phyloP scores from a whole-genome alignment of 139 green algal species.

The Chlamydomonas eustigma region DNA sequence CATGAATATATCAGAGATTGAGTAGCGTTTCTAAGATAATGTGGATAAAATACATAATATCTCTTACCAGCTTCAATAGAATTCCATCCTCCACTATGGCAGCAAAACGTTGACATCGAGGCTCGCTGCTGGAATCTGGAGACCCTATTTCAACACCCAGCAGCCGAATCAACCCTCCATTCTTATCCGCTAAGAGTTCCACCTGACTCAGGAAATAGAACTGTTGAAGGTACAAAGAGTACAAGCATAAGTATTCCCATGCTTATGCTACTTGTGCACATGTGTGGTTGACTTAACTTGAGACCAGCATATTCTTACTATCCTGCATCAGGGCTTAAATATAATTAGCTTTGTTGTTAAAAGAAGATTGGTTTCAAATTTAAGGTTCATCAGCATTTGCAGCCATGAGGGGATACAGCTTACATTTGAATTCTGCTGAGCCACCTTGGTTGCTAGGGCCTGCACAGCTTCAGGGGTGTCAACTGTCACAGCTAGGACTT shows the following conservation, averaged over 20 bases:
- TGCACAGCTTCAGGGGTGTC: constrained; percentile 24
- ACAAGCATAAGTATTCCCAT: too few relatives aligned
- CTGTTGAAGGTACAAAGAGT: too few relatives aligned
- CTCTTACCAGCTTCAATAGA: constrained; percentile 54
- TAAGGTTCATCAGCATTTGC: too few relatives aligned
- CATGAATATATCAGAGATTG: background rate
- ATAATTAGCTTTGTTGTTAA: too few relatives aligned
- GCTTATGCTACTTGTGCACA: too few relatives aligned
- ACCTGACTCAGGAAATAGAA: too few relatives aligned
- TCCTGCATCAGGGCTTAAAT: too few relatives aligned
- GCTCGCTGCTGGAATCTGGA: background rate
- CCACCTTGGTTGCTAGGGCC: constrained; percentile 13
- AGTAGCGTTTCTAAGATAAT: too few relatives aligned
- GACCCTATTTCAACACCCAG: constrained; percentile 47
- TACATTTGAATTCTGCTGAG: background rate
- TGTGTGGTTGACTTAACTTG: too few relatives aligned
- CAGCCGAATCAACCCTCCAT: constrained; percentile 41
- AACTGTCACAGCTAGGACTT: constrained; percentile 45
- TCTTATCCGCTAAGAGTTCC: constrained; percentile 34
- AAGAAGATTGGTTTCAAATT: too few relatives aligned
- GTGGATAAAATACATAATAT: background rate
- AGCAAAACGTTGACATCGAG: constrained; percentile 57
- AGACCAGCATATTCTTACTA: too few relatives aligned
- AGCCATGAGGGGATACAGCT: too few relatives aligned
- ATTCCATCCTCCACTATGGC: constrained; percentile 58